Base-by-base conservation (phyloP, 257 asterid species). In the Primulina huaijiensis region DNA sequence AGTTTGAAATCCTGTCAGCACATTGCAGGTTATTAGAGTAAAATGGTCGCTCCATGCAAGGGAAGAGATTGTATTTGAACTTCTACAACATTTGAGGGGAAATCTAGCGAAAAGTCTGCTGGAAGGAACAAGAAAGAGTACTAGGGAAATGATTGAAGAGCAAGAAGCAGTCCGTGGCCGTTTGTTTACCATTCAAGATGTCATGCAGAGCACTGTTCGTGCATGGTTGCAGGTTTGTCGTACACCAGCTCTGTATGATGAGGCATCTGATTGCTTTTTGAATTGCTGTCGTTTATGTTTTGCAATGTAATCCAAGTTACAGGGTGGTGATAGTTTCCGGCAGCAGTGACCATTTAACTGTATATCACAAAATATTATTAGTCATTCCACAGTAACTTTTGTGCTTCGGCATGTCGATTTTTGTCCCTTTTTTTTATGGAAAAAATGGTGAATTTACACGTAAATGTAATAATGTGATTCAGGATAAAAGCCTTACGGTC, bases 91-190 rank as follows among this genome's bases (percentile, higher is more conserved):
- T 79, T 69, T 93, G 80, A 86, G 90, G 75, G 99, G 99, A 31
- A 81, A 77, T 72, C 58, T 79, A n/a, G 78, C 92, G 20, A 89
- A 40, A 72, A 76, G 25, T 62, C 68, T 90, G 66, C 88, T 93
- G 57, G 89, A 93, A 79, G 95, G 92, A 73, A 87, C 86, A 67
- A 63, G 88, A 73, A 89, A 85, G 82, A 89, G 96, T 72, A 90
- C 97, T 1, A 82, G 99, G 77, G 85, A 89, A 66, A 93, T 93
- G 99, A 90, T 93, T 61, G 96, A 88, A 72, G 99, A 93, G 84
- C 99, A 90, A 86, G 99, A 93, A 87, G 99, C 97, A 14, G 97
- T 86, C 73, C 96, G 99, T 55, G 97, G 87, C 60, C 97, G 97
- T 76, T 77, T 90, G 72, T 93, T 93, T 75, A 93, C 99, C 81